phyloP scores from a whole-genome alignment of 768 basidiomycete species.

The Pleurotus giganteus region DNA sequence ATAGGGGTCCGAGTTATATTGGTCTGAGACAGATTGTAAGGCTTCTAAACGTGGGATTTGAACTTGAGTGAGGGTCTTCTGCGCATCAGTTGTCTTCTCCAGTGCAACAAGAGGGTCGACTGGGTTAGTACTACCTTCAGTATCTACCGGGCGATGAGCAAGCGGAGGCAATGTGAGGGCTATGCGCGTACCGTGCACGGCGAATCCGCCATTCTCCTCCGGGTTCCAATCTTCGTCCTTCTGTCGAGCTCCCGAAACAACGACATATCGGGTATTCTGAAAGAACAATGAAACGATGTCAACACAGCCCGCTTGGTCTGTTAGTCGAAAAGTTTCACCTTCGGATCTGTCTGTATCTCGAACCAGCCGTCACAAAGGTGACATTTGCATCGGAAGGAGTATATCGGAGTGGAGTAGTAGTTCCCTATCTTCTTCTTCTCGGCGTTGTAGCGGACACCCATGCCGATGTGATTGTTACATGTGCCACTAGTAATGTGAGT shows the following conservation, averaged over 20 bases:
- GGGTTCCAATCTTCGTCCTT: conserved; percentile 98
- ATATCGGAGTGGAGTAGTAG: conserved; percentile 95
- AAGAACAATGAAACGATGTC: background rate
- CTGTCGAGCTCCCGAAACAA: conserved; percentile 87
- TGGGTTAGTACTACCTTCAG: conserved; percentile 59
- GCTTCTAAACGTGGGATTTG: conserved; percentile 80
- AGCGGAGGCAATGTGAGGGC: background rate
- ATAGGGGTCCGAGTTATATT: conserved; percentile 86
- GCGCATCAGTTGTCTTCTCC: conserved; percentile 84
- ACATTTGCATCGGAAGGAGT: conserved; percentile 95
- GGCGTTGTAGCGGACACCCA: conserved; percentile 99
- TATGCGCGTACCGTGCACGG: conserved; percentile 66
- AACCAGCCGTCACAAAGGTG: conserved; percentile 97
- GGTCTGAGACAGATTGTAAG: conserved; percentile 73
- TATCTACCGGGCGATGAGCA: conserved; percentile 44
- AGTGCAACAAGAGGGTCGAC: conserved; percentile 84
- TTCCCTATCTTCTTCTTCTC: conserved; percentile 97
- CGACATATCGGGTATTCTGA: conserved; percentile 95
- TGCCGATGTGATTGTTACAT: conserved; percentile 96
- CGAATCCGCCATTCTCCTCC: conserved; percentile 92
- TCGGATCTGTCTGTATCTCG: conserved; percentile 95
- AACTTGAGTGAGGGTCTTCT: conserved; percentile 68
- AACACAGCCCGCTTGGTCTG: background rate
- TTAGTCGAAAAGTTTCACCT: conserved; percentile 49
- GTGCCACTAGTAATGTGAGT: conserved; percentile 57